These are phyloP conservation scores for Strobilomyces dryophilus DNA, from an alignment of 768 basidiomycete genomes.

Conservation along the genomic window DNA sequence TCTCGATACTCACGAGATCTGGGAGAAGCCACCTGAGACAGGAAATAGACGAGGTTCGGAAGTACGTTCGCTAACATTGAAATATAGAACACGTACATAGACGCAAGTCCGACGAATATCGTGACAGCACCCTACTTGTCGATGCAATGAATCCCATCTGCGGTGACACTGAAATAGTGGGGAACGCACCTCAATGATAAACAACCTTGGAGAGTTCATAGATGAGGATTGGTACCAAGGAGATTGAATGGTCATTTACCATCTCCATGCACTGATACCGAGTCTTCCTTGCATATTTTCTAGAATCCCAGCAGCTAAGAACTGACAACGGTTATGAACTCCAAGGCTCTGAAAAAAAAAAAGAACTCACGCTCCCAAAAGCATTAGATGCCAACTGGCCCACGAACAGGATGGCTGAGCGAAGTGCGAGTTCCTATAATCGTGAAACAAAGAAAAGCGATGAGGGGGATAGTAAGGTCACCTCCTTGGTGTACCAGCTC, in stretches of 20 bases:
- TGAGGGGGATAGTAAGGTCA: background rate
- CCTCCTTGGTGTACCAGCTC: constrained; percentile 50
- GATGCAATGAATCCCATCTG: background rate
- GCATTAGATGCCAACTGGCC: constrained; percentile 64
- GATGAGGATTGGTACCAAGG: background rate
- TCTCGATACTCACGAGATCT: background rate
- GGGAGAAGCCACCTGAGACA: background rate
- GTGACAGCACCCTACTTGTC: background rate
- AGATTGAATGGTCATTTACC: constrained; percentile 34
- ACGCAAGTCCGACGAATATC: background rate
- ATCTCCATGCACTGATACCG: constrained; percentile 70
- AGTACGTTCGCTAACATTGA: background rate
- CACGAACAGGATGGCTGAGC: constrained; percentile 56
- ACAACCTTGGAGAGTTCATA: background rate
- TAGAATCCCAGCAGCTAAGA: constrained; percentile 71
- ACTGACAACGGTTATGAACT: too few species aligned
- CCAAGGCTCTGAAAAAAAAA: background rate
- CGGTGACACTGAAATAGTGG: too few species aligned
- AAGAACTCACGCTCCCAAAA: constrained; percentile 53
- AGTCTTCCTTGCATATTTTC: constrained; percentile 61
- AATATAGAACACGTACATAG: background rate
- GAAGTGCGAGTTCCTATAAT: constrained; percentile 56
- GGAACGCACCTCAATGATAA: background rate
- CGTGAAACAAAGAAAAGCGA: background rate
- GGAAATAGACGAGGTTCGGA: too few species aligned